Evolutionary conservation across 1,284 basidiomycete genomes (phyloP), one percentile per base, ranked within the genome.

Genomic region (Thelephora terrestris): DNA sequence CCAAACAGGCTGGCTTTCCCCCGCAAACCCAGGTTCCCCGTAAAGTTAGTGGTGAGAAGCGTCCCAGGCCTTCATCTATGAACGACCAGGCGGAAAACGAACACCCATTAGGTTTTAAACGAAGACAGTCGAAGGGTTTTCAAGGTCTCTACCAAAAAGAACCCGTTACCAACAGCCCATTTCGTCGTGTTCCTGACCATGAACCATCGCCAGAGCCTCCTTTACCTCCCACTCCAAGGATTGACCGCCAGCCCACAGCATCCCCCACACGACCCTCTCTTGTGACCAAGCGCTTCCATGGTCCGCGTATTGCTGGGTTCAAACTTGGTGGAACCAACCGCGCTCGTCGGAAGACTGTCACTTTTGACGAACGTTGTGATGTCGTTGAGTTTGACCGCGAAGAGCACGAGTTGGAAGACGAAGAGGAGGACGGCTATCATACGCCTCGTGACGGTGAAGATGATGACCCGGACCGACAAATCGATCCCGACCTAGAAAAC

Each of bases 151-250:
- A 82, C 1, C 74, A 85, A 63, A 61, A 75, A 56, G 86, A 86
- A 59, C 80, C 82, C 9, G 91, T 94, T 40, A 81, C 82, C 21
- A 89, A 85, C 67, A 91, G 86, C 56, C 90, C 90, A n/a, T 93
- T 93, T 70, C 75, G 74, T 46, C 61, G 61, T 17, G 45, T 54
- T 37, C 44, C 55, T 23, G 53, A 50, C 20, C 42, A 48, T 43
- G n/a, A 47, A 49, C 34, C 43, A 38, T 24, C 53, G 25, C 46
- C 51, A 24, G 45, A 62, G 43, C 37, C 56, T 44, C 51, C 63
- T 47, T 59, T 66, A 36, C 55, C 64, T 45, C 49, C 58, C 27
- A 56, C 65, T 43, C 58, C 61, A 7, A 58, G 59, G 46, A 47
- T 54, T 34, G 52, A 57, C 45, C 7, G 55, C 59, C 24, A 56